Evolutionary conservation across 73 alveolate genomes (phyloP).

Genomic region (Paramecium octaurelia): DNA sequence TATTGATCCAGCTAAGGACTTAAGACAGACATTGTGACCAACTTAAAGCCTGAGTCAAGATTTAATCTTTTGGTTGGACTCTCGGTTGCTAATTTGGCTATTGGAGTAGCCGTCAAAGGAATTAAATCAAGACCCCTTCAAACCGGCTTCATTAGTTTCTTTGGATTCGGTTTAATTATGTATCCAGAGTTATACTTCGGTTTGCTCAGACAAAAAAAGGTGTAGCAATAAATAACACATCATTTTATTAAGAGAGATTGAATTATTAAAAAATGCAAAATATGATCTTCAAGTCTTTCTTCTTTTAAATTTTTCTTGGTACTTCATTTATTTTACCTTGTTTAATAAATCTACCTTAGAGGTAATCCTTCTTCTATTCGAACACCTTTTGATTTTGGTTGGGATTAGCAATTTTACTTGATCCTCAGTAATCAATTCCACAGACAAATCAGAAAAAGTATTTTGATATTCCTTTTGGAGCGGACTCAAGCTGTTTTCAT

Average conservation of each 20-base stretch:
- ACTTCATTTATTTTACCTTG: not conserved
- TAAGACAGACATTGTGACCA: not conserved
- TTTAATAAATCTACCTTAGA: not conserved
- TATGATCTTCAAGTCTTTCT: not conserved
- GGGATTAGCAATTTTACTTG: not conserved
- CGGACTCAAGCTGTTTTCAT: not conserved
- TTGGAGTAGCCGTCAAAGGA: slow-evolving; percentile 15
- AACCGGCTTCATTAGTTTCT: not conserved
- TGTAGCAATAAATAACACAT: not conserved
- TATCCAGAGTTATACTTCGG: slow-evolving; percentile 5
- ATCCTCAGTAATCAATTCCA: not conserved
- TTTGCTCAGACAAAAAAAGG: not conserved
- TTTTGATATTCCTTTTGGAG: not conserved
- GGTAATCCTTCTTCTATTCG: not conserved
- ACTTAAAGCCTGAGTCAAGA: not conserved
- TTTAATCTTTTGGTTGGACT: not conserved
- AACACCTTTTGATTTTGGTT: not conserved
- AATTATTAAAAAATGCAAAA: not conserved
- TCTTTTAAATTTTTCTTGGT: not conserved
- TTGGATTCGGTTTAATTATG: not conserved
- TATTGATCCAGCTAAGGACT: slow-evolving; percentile 5
- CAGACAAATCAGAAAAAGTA: not conserved
- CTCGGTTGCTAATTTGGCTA: slow-evolving; percentile 1
- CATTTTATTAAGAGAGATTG: slow-evolving; percentile 10
- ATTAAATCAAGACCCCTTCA: slow-evolving; percentile 11